Base-by-base conservation (phyloP, 495 filamentous ascomycete species). In the Aspergillus nidulans region DNA sequence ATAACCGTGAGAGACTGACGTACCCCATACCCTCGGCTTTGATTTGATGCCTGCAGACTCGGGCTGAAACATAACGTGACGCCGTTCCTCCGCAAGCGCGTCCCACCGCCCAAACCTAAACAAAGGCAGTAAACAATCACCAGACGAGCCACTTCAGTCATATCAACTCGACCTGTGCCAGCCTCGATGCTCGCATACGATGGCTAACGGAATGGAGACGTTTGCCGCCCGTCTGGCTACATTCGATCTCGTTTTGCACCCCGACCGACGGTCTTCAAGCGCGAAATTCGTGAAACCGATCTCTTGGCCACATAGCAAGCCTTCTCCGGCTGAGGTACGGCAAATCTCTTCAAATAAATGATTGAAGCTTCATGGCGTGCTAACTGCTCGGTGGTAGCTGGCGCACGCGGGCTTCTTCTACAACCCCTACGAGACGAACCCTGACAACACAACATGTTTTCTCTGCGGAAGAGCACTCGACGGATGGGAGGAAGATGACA, bases 381-480 rank as follows among this genome's bases (percentile, higher is more conserved):
- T 56, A 19, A 56, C 28, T 26, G 10, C 24, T 10, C 13, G 23
- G 15, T 43, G 1, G n/a, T 32, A 95, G 88, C 84, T 97, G 63
- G 94, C 92, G 7, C 80, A 82, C 61, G 94, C 92, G 54, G 94
- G 94, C 8, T 95, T 98, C 71, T 91, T 83, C 75, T 98, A 88
- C 70, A 81, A 86, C 46, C 94, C 92, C 6, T 80, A 81, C 25
- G 76, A 82, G 23, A 76, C 77, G 15, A 86, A 80, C 58, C 85
- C 85, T 8, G 94, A 98, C 67, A 98, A 96, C 72, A 90, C 89
- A 44, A 83, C 80, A 56, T 98, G 94, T 65, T 96, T 94, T 72
- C 73, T 89, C 16, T 98, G 94, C 74, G 64, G 81, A 23, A 83
- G 86, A 66, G 77, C 82, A 48, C 75, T 97, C 19, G 89, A 90